These are phyloP conservation scores for Pestalotiopsis sp. DNA, from an alignment of 2,329 filamentous ascomycete species.

Conservation along the genomic window DNA sequence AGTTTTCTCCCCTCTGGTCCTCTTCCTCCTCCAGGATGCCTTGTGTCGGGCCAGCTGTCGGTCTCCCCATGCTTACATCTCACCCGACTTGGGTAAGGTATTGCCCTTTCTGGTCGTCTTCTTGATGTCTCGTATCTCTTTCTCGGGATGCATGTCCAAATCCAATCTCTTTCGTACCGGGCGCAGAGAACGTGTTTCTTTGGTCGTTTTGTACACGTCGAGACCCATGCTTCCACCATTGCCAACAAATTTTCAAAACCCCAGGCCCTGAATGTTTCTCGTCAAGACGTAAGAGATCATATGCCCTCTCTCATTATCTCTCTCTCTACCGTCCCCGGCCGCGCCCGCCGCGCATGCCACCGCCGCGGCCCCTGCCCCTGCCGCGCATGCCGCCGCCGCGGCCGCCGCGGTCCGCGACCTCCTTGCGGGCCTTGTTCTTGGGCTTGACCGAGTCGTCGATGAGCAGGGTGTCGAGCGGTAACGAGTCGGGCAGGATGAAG, in stretches of 20 bases:
- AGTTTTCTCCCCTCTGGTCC: background rate
- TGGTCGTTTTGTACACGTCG: background rate
- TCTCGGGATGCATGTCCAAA: background rate
- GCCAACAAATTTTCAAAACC: background rate
- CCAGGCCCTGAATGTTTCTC: background rate
- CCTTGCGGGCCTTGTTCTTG: slow-evolving; percentile 99
- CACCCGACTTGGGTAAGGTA: background rate
- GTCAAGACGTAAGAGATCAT: background rate
- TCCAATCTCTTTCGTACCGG: background rate
- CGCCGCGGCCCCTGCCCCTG: slow-evolving; percentile 37
- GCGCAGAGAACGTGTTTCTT: background rate
- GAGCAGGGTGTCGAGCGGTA: slow-evolving; percentile 91
- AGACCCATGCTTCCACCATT: background rate
- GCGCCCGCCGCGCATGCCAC: slow-evolving; percentile 21
- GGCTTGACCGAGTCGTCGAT: slow-evolving; percentile 97
- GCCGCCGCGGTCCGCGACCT: slow-evolving; percentile 66
- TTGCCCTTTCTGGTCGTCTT: background rate
- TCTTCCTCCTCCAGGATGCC: background rate
- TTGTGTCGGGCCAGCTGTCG: background rate
- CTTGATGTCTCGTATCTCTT: background rate
- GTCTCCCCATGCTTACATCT: background rate
- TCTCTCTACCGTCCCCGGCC: background rate
- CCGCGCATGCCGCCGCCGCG: slow-evolving; percentile 56
- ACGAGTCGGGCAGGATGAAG: slow-evolving; percentile 92
- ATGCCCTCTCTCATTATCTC: background rate